phyloP scores from a whole-genome alignment of 2,329 filamentous ascomycete species.

The Davidsoniella neocaledoniae region DNA sequence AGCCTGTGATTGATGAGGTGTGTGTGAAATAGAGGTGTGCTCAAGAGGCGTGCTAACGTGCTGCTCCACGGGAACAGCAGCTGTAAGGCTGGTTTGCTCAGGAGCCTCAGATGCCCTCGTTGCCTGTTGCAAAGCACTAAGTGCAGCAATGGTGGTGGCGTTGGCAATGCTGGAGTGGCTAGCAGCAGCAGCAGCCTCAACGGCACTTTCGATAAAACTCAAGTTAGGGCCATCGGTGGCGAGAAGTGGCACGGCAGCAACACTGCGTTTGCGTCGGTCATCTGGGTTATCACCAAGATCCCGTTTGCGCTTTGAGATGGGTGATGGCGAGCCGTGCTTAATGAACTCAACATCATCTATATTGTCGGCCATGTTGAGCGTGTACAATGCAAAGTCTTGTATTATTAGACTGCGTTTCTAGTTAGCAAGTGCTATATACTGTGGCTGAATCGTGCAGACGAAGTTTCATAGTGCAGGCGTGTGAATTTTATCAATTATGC shows the following conservation, averaged over 20 bases:
- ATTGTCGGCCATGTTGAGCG: slow-evolving; percentile 5
- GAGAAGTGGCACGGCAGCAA: slow-evolving; percentile 22
- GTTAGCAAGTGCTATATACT: background rate
- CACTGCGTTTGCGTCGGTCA: slow-evolving; percentile 33
- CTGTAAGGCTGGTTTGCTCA: slow-evolving; percentile 2
- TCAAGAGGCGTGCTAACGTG: slow-evolving; percentile 2
- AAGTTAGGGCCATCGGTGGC: slow-evolving; percentile 12
- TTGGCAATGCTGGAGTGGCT: slow-evolving; percentile 19
- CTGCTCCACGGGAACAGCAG: background rate
- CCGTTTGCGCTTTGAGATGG: slow-evolving; percentile 39
- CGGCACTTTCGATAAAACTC: slow-evolving; percentile 35
- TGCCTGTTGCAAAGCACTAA: slow-evolving; percentile 39
- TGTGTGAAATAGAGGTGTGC: slow-evolving; percentile 1
- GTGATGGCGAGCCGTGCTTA: slow-evolving; percentile 19
- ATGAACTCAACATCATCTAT: slow-evolving; percentile 9
- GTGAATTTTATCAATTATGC: too few species aligned
- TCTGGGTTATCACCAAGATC: slow-evolving; percentile 31
- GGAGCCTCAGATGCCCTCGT: slow-evolving; percentile 20
- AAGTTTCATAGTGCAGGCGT: too few species aligned
- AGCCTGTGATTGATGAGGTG: slow-evolving; percentile 8
- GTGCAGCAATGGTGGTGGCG: slow-evolving; percentile 16
- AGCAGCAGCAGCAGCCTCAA: slow-evolving; percentile 26
- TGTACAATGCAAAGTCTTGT: background rate
- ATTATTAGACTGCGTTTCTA: background rate
- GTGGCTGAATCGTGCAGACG: too few species aligned